A percentile compares a stretch with the other conserved stretches of the same genome.
Evolutionary conservation across 345 rosid genomes (phyloP).

Genomic region (Eutrema yunnanense): DNA sequence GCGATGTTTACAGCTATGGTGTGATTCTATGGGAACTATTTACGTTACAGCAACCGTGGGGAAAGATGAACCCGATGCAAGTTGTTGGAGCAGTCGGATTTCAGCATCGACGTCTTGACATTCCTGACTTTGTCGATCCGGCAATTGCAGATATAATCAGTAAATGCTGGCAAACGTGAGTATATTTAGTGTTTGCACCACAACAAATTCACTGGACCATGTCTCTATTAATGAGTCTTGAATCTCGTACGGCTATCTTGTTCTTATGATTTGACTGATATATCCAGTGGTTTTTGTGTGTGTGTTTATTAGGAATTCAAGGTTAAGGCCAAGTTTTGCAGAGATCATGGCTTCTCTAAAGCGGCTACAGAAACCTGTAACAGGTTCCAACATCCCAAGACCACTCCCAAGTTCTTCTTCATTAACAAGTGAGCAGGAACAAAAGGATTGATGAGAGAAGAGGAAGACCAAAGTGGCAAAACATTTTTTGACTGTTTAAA

Average conservation of each 20-base stretch:
- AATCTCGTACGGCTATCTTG: neutral
- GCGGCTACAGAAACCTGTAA: conserved; percentile 72
- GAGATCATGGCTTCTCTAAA: conserved; percentile 89
- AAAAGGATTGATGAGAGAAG: conserved; percentile 11
- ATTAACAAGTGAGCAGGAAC: conserved; percentile 10
- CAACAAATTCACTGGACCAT: neutral
- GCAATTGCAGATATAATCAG: conserved; percentile 64
- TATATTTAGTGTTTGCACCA: neutral
- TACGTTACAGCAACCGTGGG: conserved; percentile 88
- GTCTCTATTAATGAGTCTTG: neutral
- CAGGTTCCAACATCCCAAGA: conserved; percentile 43
- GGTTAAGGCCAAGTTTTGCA: conserved; percentile 79
- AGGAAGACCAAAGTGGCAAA: conserved; percentile 5
- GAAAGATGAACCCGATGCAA: conserved; percentile 99
- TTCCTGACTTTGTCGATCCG: conserved; percentile 70
- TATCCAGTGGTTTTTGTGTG: neutral
- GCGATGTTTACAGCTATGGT: conserved; percentile 95
- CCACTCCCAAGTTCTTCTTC: conserved; percentile 24
- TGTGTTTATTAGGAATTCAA: conserved; percentile 55
- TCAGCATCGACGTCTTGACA: conserved; percentile 93
- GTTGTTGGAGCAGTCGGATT: conserved; percentile 98
- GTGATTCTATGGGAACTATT: conserved; percentile 91
- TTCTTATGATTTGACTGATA: conserved; percentile 1
- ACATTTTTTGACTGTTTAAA: conserved; percentile 5
- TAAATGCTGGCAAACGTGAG: conserved; percentile 97